Evolutionary conservation across 2,329 filamentous ascomycete genomes (phyloP).

Genomic region (Biscogniauxia mediterranea): DNA sequence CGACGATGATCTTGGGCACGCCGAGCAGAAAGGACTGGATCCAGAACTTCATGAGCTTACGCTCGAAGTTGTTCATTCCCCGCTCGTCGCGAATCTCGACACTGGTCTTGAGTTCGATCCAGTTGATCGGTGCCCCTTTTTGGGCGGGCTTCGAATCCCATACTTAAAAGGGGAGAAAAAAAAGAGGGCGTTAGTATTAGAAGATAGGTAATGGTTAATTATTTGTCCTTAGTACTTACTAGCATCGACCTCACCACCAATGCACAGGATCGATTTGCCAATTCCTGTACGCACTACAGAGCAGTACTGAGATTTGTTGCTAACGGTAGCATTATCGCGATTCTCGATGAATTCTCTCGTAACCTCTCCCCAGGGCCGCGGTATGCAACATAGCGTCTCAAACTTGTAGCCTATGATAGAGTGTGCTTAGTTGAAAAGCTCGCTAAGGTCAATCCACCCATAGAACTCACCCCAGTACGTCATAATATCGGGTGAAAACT

Average conservation of each 20-base stretch:
- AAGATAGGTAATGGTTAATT: neutral
- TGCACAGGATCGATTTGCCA: constrained; percentile 68
- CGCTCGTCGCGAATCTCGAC: constrained; percentile 65
- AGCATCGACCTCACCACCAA: constrained; percentile 93
- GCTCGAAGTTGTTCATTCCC: constrained; percentile 75
- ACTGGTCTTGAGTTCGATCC: constrained; percentile 94
- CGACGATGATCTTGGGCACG: constrained; percentile 87
- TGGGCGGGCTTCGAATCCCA: constrained; percentile 77
- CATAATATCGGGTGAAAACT: constrained; percentile 73
- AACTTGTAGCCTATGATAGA: constrained; percentile 83
- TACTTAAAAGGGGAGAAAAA: constrained; percentile 49
- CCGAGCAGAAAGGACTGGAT: constrained; percentile 93
- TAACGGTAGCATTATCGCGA: constrained; percentile 69
- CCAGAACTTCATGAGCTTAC: constrained; percentile 94
- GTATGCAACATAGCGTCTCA: constrained; percentile 78
- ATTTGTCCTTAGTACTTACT: constrained; percentile 47
- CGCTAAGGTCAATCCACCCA: neutral
- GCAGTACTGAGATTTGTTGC: constrained; percentile 93
- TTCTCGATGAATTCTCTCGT: constrained; percentile 75
- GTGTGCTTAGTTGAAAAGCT: neutral
- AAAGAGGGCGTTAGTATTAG: neutral
- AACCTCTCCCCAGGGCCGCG: constrained; percentile 70
- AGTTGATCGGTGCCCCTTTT: constrained; percentile 71
- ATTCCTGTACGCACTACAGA: constrained; percentile 89
- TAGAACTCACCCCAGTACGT: constrained; percentile 74